Base-by-base conservation (phyloP, 2,329 filamentous ascomycete species). In the Nemania sp. region DNA sequence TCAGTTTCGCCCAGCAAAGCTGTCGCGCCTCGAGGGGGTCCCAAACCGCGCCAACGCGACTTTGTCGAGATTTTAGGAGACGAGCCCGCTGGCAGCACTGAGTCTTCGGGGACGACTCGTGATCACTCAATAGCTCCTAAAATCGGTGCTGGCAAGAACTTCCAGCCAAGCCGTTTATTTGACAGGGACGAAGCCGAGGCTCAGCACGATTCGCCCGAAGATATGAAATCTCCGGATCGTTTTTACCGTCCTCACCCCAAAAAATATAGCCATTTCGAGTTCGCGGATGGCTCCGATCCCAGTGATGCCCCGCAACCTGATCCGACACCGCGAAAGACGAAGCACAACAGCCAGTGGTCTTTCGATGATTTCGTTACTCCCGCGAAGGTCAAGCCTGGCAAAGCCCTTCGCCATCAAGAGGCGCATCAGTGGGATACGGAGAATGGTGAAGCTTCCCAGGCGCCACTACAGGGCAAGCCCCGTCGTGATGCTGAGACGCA, bases 281-380 rank as follows among this genome's bases (percentile, higher is more conserved):
- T 96, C 67, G 84, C 80, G 53, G 86, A 91, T 61, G 85, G 84
- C 45, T 80, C 76, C 17, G 80, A 83, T 50, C 73, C 76, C 14
- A 72, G 75, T 56, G 77, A 82, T 45, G 72, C 71, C 15, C 74
- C 77, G 12, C 66, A 75, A 59, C 68, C 75, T n/a, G 74, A 70
- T 46, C 62, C 72, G 3, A 67, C 73, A 19, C 70, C 78, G 17
- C 71, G 79, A 48, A 80, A 79, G 66, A 77, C 79, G 49, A 90
- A 88, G 74, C 86, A 90, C 68, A 76, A 80, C 54, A 85, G 85
- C 60, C 86, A 90, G 58, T 97, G 93, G 91, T 84, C 85, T 43
- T 97, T 97, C 71, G 84, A 90, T 57, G 91, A 96, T 73, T 96
- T 96, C 65, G 76, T 77, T 14, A 96, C 92, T 0, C 93, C 93